Percentiles rank a stretch among this genome's conserved stretches.
phyloP scores from a whole-genome alignment of 129 eudicot genomes.

The Lonicera japonica region DNA sequence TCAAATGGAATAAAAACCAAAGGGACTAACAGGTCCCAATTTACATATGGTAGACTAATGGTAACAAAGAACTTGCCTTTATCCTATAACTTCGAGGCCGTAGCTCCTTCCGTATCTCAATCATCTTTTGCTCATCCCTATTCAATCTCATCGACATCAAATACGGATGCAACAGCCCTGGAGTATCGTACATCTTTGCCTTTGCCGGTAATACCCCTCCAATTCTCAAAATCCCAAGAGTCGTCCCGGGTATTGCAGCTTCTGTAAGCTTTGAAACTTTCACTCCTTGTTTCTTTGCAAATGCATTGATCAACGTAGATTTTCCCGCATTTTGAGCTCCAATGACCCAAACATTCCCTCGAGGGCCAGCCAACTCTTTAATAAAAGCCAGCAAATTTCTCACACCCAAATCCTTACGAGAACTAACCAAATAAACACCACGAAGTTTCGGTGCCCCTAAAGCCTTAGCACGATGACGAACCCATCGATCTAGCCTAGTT shows the following conservation, averaged over 20 bases:
- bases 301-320: constrained; percentile 83
- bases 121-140: constrained; percentile 93
- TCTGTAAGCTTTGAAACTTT: constrained; percentile 78
- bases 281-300: constrained; percentile 79
- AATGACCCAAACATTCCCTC: constrained; percentile 95
- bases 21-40: constrained; percentile 3
- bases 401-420: constrained; percentile 90
- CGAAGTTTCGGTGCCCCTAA: constrained; percentile 86
- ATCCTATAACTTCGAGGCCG: constrained; percentile 75
- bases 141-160: constrained; percentile 87
- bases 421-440: constrained; percentile 84
- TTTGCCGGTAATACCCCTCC: constrained; percentile 88
- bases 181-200: constrained; percentile 98
- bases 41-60: not conserved
- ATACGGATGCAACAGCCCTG: constrained; percentile 88
- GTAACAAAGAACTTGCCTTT: constrained; percentile 45
- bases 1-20: not conserved
- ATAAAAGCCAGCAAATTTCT: constrained; percentile 67
- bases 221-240: constrained; percentile 84
- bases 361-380: constrained; percentile 87
- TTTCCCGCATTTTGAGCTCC: constrained; percentile 98
- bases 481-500: constrained; percentile 90
- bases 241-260: constrained; percentile 96
- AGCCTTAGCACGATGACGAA: constrained; percentile 85
- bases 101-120: constrained; percentile 79